Evolutionary conservation across 192 early-diverging fungal genomes (phyloP).

Genomic region (Podila horticola): DNA sequence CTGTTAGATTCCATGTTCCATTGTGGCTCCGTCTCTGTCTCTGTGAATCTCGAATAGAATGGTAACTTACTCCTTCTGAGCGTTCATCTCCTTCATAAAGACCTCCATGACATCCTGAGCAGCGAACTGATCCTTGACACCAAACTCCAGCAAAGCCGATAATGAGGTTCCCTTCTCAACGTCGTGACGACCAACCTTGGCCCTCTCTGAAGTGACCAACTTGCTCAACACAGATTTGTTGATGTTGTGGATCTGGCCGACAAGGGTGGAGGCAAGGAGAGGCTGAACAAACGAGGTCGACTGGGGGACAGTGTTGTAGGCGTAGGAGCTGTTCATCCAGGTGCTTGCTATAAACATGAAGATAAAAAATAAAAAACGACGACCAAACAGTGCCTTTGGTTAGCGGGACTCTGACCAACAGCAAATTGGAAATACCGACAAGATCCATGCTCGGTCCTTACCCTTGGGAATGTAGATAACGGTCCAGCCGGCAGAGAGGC

Average conservation of each 20-base stretch:
- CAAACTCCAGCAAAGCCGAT: conserved; percentile 48
- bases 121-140: conserved; percentile 53
- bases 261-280: conserved; percentile 42
- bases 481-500: conserved; percentile 57
- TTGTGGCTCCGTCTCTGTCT: not conserved
- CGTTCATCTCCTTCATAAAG: conserved; percentile 56
- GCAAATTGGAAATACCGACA: too few relatives aligned
- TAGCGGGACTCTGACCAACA: not conserved
- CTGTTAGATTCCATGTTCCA: not conserved
- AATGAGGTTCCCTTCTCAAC: conserved; percentile 39
- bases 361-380: too few relatives aligned
- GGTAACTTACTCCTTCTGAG: conserved; percentile 49
- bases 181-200: conserved; percentile 46
- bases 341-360: conserved; percentile 46
- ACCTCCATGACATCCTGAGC: conserved; percentile 58
- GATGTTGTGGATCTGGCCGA: conserved; percentile 52
- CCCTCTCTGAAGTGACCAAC: conserved; percentile 26
- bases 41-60: not conserved
- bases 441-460: conserved; percentile 11
- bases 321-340: conserved; percentile 55
- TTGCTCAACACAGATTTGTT: conserved; percentile 48
- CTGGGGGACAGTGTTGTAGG: conserved; percentile 51
- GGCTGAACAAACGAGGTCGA: conserved; percentile 58
- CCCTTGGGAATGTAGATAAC: conserved; percentile 64
- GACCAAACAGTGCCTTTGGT: not conserved